Conservation (phyloP, 371 early-diverging fungal genomes). For the Syncephalis fuscata region DNA sequence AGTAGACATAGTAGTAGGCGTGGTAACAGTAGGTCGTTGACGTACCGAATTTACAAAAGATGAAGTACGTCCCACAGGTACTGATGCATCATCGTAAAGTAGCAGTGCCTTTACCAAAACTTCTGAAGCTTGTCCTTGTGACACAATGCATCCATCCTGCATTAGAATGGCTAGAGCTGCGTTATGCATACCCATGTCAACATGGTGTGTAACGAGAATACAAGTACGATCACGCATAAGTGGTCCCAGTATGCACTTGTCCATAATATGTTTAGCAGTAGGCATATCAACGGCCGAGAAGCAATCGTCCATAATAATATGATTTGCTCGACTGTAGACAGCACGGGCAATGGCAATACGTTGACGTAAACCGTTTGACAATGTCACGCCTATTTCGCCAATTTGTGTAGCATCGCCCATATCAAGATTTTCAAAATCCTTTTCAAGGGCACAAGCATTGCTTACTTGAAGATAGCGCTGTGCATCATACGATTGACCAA, state of each 20-base stretch:
- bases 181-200: slow-evolving; percentile 49
- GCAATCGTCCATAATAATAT: slow-evolving; percentile 67
- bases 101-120: slow-evolving; percentile 20
- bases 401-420: slow-evolving; percentile 85
- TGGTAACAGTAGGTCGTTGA: too few relatives aligned
- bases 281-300: slow-evolving; percentile 72
- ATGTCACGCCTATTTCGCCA: slow-evolving; percentile 69
- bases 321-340: slow-evolving; percentile 55
- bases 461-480: slow-evolving; percentile 46
- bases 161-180: slow-evolving; percentile 46
- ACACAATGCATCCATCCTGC: slow-evolving; percentile 25
- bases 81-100: too few relatives aligned
- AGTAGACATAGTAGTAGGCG: too few relatives aligned
- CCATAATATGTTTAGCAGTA: slow-evolving; percentile 68
- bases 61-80: too few relatives aligned
- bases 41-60: too few relatives aligned
- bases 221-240: slow-evolving; percentile 61
- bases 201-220: slow-evolving; percentile 80
- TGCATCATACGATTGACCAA: slow-evolving; percentile 48
- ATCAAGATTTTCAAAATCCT: slow-evolving; percentile 62
- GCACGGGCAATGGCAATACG: slow-evolving; percentile 72
- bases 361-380: slow-evolving; percentile 62
- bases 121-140: slow-evolving; percentile 20
- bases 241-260: slow-evolving; percentile 45
- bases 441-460: slow-evolving; percentile 36